These are phyloP conservation scores for Zelonia costaricensis DNA, from an alignment of 208 protist genomes.

Conservation along the genomic window DNA sequence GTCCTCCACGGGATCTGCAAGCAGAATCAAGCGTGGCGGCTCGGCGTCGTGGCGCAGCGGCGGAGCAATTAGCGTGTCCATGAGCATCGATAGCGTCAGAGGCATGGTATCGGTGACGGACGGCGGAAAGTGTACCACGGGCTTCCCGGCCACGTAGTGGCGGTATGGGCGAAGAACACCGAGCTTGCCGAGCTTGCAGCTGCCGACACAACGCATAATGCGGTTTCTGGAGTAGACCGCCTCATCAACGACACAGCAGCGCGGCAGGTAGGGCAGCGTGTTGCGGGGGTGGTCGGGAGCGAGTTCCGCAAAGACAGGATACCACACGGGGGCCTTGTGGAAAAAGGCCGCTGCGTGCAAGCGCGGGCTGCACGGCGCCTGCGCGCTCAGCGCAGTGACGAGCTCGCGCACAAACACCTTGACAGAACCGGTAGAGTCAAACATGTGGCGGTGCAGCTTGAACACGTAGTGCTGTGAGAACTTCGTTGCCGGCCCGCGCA, in stretches of 20 bases:
- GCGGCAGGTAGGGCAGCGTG: constrained; percentile 50
- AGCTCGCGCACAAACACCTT: constrained; percentile 67
- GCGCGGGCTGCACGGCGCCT: constrained; percentile 4
- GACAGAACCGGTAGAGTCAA: constrained; percentile 45
- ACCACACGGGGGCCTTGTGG: constrained; percentile 42
- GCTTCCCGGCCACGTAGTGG: not conserved
- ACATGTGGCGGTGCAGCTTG: constrained; percentile 48
- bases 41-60: no score
- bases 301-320: constrained; percentile 13
- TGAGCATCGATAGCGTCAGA: not conserved
- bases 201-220: constrained; percentile 76
- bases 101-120: not conserved
- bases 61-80: constrained; percentile 8
- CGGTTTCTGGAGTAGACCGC: constrained; percentile 85
- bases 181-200: constrained; percentile 75
- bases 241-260: constrained; percentile 71
- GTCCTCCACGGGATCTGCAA: no score
- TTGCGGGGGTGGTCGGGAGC: constrained; percentile 23
- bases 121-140: not conserved
- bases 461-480: constrained; percentile 89
- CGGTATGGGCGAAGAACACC: constrained; percentile 31
- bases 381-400: constrained; percentile 47
- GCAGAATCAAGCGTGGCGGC: no score
- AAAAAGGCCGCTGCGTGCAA: constrained; percentile 76
- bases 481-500: constrained; percentile 33